phyloP scores from a whole-genome alignment of 1,284 basidiomycete genomes.

The Entoloma clypeatum region DNA sequence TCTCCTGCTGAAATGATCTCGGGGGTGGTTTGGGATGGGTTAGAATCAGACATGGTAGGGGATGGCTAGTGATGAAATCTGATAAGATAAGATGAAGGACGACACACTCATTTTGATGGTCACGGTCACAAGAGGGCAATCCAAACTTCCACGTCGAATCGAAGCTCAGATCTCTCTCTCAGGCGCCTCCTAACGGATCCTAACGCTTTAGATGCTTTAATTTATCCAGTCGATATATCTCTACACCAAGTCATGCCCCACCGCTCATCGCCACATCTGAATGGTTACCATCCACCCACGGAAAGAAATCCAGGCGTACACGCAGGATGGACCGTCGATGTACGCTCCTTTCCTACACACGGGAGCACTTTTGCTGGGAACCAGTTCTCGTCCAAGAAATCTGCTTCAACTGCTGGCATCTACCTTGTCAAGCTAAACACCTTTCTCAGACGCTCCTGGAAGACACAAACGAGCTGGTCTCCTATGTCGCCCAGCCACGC shows the following conservation, averaged over 20 bases:
- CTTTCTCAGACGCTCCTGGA: slow-evolving; percentile 23
- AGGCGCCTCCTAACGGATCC: slow-evolving; percentile 5
- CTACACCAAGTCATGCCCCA: slow-evolving; percentile 12
- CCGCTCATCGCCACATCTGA: slow-evolving; percentile 10
- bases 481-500: slow-evolving; percentile 22
- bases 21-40: neutral
- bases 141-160: no score
- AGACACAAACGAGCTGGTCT: slow-evolving; percentile 25
- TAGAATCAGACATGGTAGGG: neutral
- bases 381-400: slow-evolving; percentile 15
- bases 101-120: neutral
- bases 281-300: slow-evolving; percentile 2
- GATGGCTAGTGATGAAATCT: slow-evolving; percentile 6
- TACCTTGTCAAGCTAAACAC: slow-evolving; percentile 26
- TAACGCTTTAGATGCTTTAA: slow-evolving; percentile 14
- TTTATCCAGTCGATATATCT: slow-evolving; percentile 11
- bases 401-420: slow-evolving; percentile 19
- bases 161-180: neutral
- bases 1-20: no score
- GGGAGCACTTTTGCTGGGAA: slow-evolving; percentile 8
- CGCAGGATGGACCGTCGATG: slow-evolving; percentile 17
- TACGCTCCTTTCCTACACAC: slow-evolving; percentile 13
- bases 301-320: slow-evolving; percentile 2
- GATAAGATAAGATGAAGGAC: slow-evolving; percentile 14
- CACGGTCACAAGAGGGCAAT: no score